Evolutionary conservation across 495 filamentous ascomycete species (phyloP).

Genomic region (Hyaloscypha bicolor): DNA sequence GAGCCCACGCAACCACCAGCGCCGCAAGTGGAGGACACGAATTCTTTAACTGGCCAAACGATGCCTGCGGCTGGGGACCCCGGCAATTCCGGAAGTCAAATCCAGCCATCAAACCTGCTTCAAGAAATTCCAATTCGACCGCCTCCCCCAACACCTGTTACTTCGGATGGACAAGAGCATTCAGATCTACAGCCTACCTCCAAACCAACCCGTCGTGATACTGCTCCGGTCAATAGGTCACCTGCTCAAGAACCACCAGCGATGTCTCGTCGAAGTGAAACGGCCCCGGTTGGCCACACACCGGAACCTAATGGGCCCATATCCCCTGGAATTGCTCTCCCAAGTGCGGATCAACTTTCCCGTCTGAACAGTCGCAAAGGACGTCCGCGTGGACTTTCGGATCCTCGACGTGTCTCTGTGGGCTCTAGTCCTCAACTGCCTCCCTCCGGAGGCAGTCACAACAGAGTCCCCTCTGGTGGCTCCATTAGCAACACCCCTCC

Average conservation of each 20-base stretch:
- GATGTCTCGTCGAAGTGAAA: conserved; percentile 20
- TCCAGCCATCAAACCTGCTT: conserved; percentile 1
- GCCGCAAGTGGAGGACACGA: neutral
- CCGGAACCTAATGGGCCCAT: neutral
- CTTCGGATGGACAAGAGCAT: conserved; percentile 4
- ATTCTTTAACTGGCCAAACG: conserved; percentile 1
- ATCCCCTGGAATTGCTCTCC: neutral
- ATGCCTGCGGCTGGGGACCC: neutral
- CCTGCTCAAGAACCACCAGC: conserved; percentile 17
- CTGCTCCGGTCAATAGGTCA: conserved; percentile 17
- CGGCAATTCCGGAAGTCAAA: neutral
- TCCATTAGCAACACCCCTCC: conserved; percentile 8
- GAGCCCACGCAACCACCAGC: neutral
- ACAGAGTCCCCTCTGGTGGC: neutral
- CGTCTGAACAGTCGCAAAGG: conserved; percentile 34
- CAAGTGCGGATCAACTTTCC: conserved; percentile 31
- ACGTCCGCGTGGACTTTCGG: conserved; percentile 23
- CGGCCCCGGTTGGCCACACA: conserved; percentile 9
- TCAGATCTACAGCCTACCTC: conserved; percentile 12
- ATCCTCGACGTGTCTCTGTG: conserved; percentile 30
- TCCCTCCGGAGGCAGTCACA: conserved; percentile 4
- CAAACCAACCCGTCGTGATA: conserved; percentile 23
- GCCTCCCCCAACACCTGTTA: conserved; percentile 12
- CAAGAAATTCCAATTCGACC: conserved; percentile 20
- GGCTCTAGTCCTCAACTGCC: conserved; percentile 4